A percentile compares a stretch with the other conserved stretches of the same genome.
Conservation (phyloP, 306 rosid species). For the Lathyrus sativus region DNA sequence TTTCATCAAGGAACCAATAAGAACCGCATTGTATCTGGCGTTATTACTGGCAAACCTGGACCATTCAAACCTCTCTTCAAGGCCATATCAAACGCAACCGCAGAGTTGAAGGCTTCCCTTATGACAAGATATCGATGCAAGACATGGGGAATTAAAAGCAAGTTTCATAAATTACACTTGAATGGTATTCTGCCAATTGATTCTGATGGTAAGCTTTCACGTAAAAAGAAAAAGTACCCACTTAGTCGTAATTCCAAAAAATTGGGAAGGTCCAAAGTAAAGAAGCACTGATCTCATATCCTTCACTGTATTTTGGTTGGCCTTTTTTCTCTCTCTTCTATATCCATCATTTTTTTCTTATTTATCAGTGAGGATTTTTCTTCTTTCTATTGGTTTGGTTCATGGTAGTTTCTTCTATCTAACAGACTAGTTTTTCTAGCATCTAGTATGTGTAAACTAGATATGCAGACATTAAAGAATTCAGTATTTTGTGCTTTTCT, state of each 20-base stretch:
- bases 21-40: slow-evolving; percentile 3
- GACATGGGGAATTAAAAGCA: slow-evolving; percentile 12
- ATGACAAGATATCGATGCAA: background rate
- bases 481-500: background rate
- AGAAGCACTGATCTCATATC: background rate
- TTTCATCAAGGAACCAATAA: slow-evolving; percentile 10
- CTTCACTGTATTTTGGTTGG: background rate
- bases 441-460: background rate
- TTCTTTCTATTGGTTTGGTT: background rate
- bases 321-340: background rate
- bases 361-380: background rate
- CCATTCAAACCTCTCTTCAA: background rate
- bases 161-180: background rate
- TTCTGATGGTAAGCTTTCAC: slow-evolving; percentile 12
- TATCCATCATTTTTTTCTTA: background rate
- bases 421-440: background rate
- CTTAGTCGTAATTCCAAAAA: slow-evolving; percentile 3
- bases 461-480: background rate
- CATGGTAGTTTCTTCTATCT: background rate
- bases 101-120: slow-evolving; percentile 1
- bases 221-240: background rate
- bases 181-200: slow-evolving; percentile 7
- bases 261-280: slow-evolving; percentile 10
- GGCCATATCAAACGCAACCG: slow-evolving; percentile 5
- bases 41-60: background rate